phyloP scores from a whole-genome alignment of 306 rosid genomes.

The Gastrolobium villosum region DNA sequence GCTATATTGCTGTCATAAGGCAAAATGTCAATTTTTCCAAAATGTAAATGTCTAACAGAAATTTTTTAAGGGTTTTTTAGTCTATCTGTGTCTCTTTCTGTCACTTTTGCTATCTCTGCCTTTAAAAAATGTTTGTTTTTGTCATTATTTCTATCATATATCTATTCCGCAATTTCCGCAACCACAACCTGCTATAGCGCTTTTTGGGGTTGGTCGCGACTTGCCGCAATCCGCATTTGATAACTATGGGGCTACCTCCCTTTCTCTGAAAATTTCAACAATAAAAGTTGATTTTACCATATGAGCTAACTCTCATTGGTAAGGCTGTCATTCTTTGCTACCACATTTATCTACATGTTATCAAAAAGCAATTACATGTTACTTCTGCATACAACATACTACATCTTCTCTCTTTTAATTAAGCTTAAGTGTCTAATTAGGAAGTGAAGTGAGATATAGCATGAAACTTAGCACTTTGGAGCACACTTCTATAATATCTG shows the following conservation, averaged over 20 bases:
- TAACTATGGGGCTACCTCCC: neutral
- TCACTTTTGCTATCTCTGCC: too few species aligned
- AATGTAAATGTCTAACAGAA: too few species aligned
- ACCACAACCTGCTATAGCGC: too few species aligned
- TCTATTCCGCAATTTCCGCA: too few species aligned
- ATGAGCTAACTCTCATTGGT: neutral
- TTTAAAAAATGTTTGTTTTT: too few species aligned
- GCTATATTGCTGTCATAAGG: too few species aligned
- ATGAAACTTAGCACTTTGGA: slow-evolving; percentile 11
- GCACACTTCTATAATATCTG: neutral
- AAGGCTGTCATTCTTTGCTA: slow-evolving; percentile 10
- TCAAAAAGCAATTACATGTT: neutral
- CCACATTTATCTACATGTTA: neutral
- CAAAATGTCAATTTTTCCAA: too few species aligned
- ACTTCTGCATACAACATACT: neutral
- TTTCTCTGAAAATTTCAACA: neutral
- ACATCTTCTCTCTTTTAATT: slow-evolving; percentile 20
- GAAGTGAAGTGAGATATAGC: slow-evolving; percentile 13
- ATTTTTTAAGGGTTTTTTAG: too few species aligned
- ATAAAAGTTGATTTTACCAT: neutral
- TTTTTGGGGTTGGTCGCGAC: too few species aligned
- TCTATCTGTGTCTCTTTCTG: too few species aligned
- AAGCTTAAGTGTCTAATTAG: neutral
- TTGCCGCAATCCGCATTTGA: too few species aligned
- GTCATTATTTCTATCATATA: too few species aligned